phyloP scores from a whole-genome alignment of 768 basidiomycete species.

The Vararia minispora region DNA sequence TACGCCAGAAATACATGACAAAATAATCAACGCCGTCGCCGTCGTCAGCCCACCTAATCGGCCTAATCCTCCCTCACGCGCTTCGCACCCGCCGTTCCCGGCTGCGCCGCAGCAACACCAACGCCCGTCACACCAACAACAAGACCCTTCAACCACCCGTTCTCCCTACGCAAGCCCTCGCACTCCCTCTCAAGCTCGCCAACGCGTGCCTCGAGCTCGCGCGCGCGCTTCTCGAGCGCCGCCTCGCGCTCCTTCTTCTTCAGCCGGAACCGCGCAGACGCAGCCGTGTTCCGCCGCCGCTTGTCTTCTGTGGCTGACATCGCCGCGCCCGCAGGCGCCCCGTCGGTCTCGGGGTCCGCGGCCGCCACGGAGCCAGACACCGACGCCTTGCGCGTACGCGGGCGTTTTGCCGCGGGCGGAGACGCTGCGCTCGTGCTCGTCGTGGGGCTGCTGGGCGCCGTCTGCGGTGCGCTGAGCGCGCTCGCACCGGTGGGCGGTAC shows the following conservation, averaged over 20 bases:
- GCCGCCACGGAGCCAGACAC: conserved; percentile 24
- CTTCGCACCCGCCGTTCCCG: conserved; percentile 11
- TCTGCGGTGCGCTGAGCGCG: neutral
- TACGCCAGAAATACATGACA: no score
- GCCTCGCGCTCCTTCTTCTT: conserved; percentile 96
- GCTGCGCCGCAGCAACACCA: conserved; percentile 35
- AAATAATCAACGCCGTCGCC: no score
- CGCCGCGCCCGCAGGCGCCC: conserved; percentile 16
- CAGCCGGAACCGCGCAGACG: conserved; percentile 84
- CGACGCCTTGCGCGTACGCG: conserved; percentile 33
- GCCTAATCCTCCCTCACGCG: conserved; percentile 13
- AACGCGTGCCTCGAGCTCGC: conserved; percentile 74
- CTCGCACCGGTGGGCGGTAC: conserved; percentile 18
- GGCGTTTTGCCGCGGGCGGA: conserved; percentile 10
- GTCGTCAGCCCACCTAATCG: no score
- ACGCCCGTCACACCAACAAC: conserved; percentile 83
- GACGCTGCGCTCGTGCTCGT: conserved; percentile 12
- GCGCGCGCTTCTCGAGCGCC: conserved; percentile 74
- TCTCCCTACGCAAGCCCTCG: conserved; percentile 78
- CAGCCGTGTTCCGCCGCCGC: conserved; percentile 86
- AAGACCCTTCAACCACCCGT: conserved; percentile 85
- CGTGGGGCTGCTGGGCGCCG: conserved; percentile 7
- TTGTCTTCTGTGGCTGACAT: conserved; percentile 72
- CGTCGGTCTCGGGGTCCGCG: conserved; percentile 21
- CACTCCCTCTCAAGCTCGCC: conserved; percentile 84